Percentiles rank a stretch among this genome's conserved stretches.
Conservation (phyloP, 2,329 filamentous ascomycete species). For the Hypoxylon sp. region DNA sequence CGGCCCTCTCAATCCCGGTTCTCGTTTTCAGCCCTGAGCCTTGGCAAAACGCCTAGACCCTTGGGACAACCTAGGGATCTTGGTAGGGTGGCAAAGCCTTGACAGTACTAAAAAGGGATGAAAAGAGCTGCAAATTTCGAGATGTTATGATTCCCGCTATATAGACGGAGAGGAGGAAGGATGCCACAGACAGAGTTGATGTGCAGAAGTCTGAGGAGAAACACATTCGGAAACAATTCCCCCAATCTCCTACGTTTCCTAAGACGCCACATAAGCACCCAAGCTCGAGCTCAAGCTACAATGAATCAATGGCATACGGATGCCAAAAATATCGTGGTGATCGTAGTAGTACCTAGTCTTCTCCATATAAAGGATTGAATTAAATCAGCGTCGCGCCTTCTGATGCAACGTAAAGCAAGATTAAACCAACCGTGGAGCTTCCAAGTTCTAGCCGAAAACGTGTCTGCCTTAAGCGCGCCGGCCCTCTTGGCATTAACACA, state of each 20-base stretch:
- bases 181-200: background rate
- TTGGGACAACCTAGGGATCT: conserved; percentile 12
- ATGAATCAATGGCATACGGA: background rate
- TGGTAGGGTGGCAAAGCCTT: conserved; percentile 1
- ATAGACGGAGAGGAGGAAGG: background rate
- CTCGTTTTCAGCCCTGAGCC: conserved; percentile 26
- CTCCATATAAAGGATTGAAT: conserved; percentile 15
- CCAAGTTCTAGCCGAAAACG: conserved; percentile 4
- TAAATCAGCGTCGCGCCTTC: background rate
- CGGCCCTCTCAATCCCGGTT: background rate
- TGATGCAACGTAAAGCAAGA: background rate
- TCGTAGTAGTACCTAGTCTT: background rate
- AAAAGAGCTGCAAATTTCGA: conserved; percentile 12
- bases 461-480: conserved; percentile 19
- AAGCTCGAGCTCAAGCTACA: background rate
- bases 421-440: conserved; percentile 17
- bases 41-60: conserved; percentile 22
- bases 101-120: background rate
- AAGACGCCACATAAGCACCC: background rate
- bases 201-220: background rate
- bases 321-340: conserved; percentile 2
- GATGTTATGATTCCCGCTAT: background rate
- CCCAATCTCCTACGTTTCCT: background rate
- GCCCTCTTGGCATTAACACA: conserved; percentile 30
- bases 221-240: background rate